Base-by-base conservation (phyloP, 768 basidiomycete genomes). In the Pleurotus cornucopiae region DNA sequence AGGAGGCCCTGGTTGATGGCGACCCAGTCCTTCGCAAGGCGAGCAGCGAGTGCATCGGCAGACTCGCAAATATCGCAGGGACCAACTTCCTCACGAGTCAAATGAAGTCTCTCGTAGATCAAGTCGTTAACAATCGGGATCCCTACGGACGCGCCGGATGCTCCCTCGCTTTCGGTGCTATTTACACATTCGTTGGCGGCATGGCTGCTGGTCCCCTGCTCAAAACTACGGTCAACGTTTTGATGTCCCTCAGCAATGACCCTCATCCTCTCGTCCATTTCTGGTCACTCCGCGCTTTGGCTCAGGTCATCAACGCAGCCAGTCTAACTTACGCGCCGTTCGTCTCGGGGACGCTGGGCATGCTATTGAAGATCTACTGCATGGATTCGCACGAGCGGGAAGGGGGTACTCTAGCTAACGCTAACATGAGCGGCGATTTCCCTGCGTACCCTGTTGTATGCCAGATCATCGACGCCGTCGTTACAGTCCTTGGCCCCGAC, bases 191-290 rank as follows among this genome's bases (percentile, higher is more conserved):
- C 63, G 94, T 98, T 48, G 97, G 97, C 6, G 91, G 94, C 40
- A 79, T 98, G n/a, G 92, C 91, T 9, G 96, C 94, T 5, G 93
- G 93, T 0, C 92, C 97, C 0, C 79, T 98, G 13, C 78, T 98
- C 58, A 98, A 98, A 70, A 97, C 95, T 0, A 93, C 95, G 0
- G 90, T 96, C 59, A 94, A 97, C 65, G 86, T 98, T 45, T 77
- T 98, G 38, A 91, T 96, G 84, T 96, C 95, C 0, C 81, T 99
- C 16, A 86, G 89, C 69, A 94, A 91, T 58, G 97, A 99, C 68
- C 94, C 96, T 0, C 97, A 98, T 67, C 96, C 97, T 0, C 80
- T 94, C 30, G 97, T 98, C 5, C 96, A 98, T 69, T 97, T 89
- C 65, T 95, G 90, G 86, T 88, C 96, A 2, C 74, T 98, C 59